phyloP scores from a whole-genome alignment of 1,284 basidiomycete species.

The Paramarasmius palmivorus region DNA sequence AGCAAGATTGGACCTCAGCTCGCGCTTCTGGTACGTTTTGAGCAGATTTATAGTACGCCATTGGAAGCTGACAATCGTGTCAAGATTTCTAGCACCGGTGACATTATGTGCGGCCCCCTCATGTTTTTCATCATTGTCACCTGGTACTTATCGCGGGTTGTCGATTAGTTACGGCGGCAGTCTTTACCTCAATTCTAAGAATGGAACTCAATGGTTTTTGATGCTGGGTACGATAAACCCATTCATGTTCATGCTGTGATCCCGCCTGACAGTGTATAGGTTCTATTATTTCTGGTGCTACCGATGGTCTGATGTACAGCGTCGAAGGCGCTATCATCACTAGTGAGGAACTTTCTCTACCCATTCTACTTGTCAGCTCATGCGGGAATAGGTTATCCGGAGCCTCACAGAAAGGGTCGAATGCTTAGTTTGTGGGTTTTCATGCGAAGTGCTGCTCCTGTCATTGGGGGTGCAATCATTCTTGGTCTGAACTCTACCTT shows the following conservation, averaged over 20 bases:
- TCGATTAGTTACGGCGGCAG: constrained; percentile 29
- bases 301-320: constrained; percentile 33
- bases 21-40: constrained; percentile 23
- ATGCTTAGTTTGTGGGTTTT: constrained; percentile 36
- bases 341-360: constrained; percentile 16
- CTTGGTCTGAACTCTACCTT: constrained; percentile 29
- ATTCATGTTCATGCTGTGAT: not conserved
- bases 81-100: constrained; percentile 32
- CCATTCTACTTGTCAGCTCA: not conserved
- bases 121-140: not conserved
- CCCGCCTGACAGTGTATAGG: constrained; percentile 10
- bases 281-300: constrained; percentile 30
- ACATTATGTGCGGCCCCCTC: constrained; percentile 27
- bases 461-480: constrained; percentile 35
- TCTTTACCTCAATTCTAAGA: constrained; percentile 34
- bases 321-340: constrained; percentile 35
- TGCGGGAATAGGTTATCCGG: constrained; percentile 28
- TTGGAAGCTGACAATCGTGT: too few relatives aligned
- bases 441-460: constrained; percentile 33
- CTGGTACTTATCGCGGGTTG: not conserved
- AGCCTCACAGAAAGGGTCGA: constrained; percentile 29
- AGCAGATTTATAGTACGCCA: not conserved
- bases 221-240: constrained; percentile 26
- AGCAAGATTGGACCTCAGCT: constrained; percentile 31
- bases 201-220: constrained; percentile 35